Conservation (phyloP, 768 basidiomycete genomes). For the Botryobasidium botryosum region DNA sequence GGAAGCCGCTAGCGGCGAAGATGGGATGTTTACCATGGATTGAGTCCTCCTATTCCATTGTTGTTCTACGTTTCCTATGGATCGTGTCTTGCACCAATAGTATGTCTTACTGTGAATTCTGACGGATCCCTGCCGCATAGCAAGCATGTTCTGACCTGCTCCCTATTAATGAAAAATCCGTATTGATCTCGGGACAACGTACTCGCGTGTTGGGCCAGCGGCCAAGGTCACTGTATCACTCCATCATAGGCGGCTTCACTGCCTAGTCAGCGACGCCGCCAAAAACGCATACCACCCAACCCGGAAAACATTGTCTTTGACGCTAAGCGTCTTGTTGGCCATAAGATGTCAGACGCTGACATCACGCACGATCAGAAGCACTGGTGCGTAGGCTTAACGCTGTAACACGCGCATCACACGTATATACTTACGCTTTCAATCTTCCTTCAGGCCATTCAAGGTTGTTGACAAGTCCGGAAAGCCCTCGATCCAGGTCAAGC, state of each 20-base stretch:
- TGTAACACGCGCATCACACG: not conserved
- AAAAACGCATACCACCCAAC: slow-evolving; percentile 92
- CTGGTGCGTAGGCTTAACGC: too few relatives aligned
- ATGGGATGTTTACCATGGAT: too few relatives aligned
- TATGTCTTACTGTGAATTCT: too few relatives aligned
- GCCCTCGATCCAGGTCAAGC: slow-evolving; percentile 57
- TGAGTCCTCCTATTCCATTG: too few relatives aligned
- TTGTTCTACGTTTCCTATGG: too few relatives aligned
- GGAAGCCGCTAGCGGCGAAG: too few relatives aligned
- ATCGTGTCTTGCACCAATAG: too few relatives aligned
- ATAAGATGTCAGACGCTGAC: slow-evolving; percentile 64
- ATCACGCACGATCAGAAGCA: slow-evolving; percentile 74
- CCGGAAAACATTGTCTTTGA: slow-evolving; percentile 91
- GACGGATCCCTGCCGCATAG: too few relatives aligned
- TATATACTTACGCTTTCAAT: slow-evolving; percentile 20
- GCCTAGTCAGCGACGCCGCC: slow-evolving; percentile 85
- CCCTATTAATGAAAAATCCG: too few relatives aligned
- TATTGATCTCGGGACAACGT: slow-evolving; percentile 60
- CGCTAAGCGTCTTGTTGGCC: slow-evolving; percentile 89
- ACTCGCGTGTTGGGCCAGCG: slow-evolving; percentile 88
- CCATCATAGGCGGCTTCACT: slow-evolving; percentile 69
- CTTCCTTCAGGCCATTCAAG: slow-evolving; percentile 75
- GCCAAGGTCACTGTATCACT: slow-evolving; percentile 79
- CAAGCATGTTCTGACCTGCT: too few relatives aligned
- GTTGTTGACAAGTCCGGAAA: slow-evolving; percentile 67